Evolutionary conservation across 2,329 filamentous ascomycete genomes (phyloP), one percentile per base, ranked within the genome.

Genomic region (Clarireedia monteithiana): DNA sequence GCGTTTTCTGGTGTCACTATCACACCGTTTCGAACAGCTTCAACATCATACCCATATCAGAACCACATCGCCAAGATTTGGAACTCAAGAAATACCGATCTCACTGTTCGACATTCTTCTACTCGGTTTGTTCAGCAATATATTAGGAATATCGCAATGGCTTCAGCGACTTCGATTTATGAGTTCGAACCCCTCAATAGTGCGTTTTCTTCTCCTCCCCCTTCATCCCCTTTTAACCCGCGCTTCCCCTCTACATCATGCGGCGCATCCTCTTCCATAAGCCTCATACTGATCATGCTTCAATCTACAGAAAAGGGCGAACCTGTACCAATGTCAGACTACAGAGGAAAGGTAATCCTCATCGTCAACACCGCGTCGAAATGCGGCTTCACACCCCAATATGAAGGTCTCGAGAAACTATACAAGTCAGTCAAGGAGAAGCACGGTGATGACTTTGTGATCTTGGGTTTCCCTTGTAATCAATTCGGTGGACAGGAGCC

Each of bases 391-490:
- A 97, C 94, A 2, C 91, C 91, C 12, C 94, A 99, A 75, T 96
- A 94, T 74, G 85, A 82, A 61, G 89, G 88, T 34, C 88, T 99
- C 51, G 91, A 99, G 77, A 86, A 82, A 68, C 82, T 99, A 62
- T 96, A 95, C 83, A 88, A 95, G 72, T 74, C 77, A 57, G 67
- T 96, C 69, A 83, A 82, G 65, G 77, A 77, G 63, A 78, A 82
- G 68, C 77, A 95, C 17, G 59, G 57, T 81, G 70, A 63, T 62
- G 80, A 91, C 68, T 94, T 99, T 71, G 79, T 84, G 68, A 84
- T 99, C 75, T 80, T 99, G 69, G 94, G 91, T 66, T 97, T 99
- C 77, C 94, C 94, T 57, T 97, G 92, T 85, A 99, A 97, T 80
- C 94, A 99, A 75, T 99, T 99, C 74, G 89, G 85, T 68, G 74